These are phyloP conservation scores for Blastobotrys chiropterorum DNA, from an alignment of 805 yeast genomes.

Conservation along the genomic window DNA sequence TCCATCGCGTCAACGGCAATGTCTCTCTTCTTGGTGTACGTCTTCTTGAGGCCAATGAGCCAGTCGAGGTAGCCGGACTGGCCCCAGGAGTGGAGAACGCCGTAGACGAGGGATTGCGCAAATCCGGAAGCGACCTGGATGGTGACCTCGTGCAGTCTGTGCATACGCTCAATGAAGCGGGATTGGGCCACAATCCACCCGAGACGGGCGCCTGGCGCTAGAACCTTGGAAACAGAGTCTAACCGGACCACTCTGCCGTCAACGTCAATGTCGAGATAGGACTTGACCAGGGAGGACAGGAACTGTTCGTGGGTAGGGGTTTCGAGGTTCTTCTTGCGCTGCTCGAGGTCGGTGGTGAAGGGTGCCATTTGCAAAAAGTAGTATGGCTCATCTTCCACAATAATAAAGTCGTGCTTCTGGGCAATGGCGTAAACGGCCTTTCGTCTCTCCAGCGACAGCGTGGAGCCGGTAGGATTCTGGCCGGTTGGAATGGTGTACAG, in stretches of 20 bases:
- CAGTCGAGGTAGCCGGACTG: constrained; percentile 84
- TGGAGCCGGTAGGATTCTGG: constrained; percentile 96
- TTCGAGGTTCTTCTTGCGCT: constrained; percentile 17
- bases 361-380: constrained; percentile 90
- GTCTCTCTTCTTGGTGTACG: constrained; percentile 85
- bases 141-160: constrained; percentile 72
- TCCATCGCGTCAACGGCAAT: constrained; percentile 71
- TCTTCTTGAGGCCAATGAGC: constrained; percentile 67
- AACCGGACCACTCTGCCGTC: constrained; percentile 89
- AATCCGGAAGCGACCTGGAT: constrained; percentile 80
- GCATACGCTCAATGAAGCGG: constrained; percentile 53
- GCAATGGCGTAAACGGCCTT: constrained; percentile 67
- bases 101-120: constrained; percentile 63
- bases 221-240: constrained; percentile 84
- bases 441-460: constrained; percentile 73
- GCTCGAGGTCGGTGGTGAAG: constrained; percentile 44
- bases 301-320: constrained; percentile 54
- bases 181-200: constrained; percentile 86
- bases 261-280: constrained; percentile 66
- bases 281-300: constrained; percentile 59
- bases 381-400: constrained; percentile 96
- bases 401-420: constrained; percentile 75
- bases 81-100: constrained; percentile 80
- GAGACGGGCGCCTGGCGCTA: constrained; percentile 85
- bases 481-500: constrained; percentile 93